Base-by-base conservation (phyloP, 257 asterid species). In the Coffea canephora region DNA sequence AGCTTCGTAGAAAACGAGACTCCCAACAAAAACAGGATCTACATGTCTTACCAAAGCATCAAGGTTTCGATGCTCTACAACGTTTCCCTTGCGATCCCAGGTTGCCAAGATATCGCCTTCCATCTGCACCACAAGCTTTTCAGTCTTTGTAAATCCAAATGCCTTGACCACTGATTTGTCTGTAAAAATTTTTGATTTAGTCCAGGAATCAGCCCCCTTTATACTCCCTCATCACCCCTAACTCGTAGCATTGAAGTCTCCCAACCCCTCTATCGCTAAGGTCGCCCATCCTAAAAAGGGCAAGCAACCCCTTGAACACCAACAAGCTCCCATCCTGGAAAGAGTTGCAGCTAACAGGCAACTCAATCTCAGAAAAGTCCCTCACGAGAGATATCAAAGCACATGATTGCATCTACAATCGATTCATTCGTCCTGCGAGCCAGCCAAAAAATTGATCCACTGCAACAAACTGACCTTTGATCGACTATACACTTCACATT, bases 21-120 rank as follows among this genome's bases (percentile, higher is more conserved):
- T 75, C 31, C 39, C 79, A 10, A 75, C 71, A 59, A 75, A 75
- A 59, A 59, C 41, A 59, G 79, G 21, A 62, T 59, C 71, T n/a
- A 75, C 54, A 59, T 75, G 79, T 19, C 61, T 61, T 0, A 75
- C 41, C 55, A 57, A 19, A 15, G 50, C 69, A 34, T 74, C 52
- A 7, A 74, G 55, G 49, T 55, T 5, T 25, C 23, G 54, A 39
- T 57, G 14, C 19, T 23, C 36, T 25, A 41, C 12, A 34, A 18
- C 11, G 23, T 41, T 13, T 2, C n/a, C 10, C 39, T 8, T 57
- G 19, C 59, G 71, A 75, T 75, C 59, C 79, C 69, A 75, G 7
- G 41, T 39, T 39, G 79, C 71, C 15, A 75, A 75, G 19, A 18
- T n/a, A 19, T 39, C 50, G 7, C 39, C 18, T 18, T 75, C 41